Percentiles rank a stretch among this genome's conserved stretches.
These are phyloP conservation scores for Clitoria ternatea DNA, from an alignment of 306 rosid species.

Conservation along the genomic window DNA sequence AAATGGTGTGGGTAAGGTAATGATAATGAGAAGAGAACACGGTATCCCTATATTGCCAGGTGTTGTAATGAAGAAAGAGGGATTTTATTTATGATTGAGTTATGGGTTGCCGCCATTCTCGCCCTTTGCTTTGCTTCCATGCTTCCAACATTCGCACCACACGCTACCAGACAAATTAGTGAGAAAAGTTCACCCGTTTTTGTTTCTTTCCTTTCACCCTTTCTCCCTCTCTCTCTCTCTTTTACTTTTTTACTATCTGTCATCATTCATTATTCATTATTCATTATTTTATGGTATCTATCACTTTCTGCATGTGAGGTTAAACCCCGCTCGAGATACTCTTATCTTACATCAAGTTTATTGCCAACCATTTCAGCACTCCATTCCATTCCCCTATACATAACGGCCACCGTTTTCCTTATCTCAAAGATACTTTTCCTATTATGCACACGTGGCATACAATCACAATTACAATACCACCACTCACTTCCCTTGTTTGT, in stretches of 20 bases:
- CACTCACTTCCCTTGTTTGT: too few relatives aligned
- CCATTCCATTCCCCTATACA: background rate
- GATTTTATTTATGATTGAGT: conserved; percentile 36
- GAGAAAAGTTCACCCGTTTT: conserved; percentile 20
- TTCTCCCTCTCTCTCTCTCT: background rate
- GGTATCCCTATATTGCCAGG: conserved; percentile 19
- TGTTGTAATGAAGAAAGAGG: conserved; percentile 22
- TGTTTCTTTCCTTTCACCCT: conserved; percentile 1
- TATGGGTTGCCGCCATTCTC: conserved; percentile 77
- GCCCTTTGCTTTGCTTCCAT: conserved; percentile 79
- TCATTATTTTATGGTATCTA: conserved; percentile 41
- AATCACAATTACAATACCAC: background rate
- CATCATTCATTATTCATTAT: too few relatives aligned
- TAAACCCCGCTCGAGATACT: conserved; percentile 26
- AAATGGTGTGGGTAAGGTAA: background rate
- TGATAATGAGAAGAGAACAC: background rate
- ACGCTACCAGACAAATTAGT: conserved; percentile 50
- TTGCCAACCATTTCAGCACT: conserved; percentile 1
- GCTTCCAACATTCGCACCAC: conserved; percentile 89
- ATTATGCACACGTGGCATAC: background rate
- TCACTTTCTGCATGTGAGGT: conserved; percentile 42
- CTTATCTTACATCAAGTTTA: conserved; percentile 3
- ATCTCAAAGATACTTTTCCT: background rate
- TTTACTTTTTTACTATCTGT: conserved; percentile 14
- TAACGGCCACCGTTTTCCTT: conserved; percentile 22